phyloP scores from a whole-genome alignment of 768 basidiomycete species.

The Termitomyces titanicus region DNA sequence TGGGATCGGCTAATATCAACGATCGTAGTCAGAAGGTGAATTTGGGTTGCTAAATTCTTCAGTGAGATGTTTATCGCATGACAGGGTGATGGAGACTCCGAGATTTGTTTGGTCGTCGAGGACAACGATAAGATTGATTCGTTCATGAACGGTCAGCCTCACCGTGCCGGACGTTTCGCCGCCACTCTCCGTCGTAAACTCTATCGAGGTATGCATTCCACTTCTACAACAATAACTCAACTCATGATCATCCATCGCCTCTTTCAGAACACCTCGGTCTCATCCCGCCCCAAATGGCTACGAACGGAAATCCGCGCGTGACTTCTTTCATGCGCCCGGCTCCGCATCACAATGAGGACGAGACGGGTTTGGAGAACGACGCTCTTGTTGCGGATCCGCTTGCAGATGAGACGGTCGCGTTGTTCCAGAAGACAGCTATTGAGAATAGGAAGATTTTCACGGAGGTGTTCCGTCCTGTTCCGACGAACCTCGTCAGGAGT shows the following conservation, averaged over 20 bases:
- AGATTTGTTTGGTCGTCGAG: constrained; percentile 91
- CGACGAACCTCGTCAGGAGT: constrained; percentile 74
- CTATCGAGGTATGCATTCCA: constrained; percentile 56
- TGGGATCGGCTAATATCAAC: constrained; percentile 93
- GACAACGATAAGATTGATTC: constrained; percentile 75
- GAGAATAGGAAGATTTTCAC: constrained; percentile 84
- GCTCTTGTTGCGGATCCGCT: constrained; percentile 75
- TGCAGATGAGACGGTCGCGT: constrained; percentile 46
- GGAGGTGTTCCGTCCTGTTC: constrained; percentile 83
- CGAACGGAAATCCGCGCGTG: constrained; percentile 27
- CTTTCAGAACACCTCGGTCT: constrained; percentile 81
- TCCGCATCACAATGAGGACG: constrained; percentile 66
- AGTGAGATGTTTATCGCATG: constrained; percentile 1
- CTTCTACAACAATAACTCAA: too few species aligned
- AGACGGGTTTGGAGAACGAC: constrained; percentile 57
- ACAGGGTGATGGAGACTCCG: constrained; percentile 90
- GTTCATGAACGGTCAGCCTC: constrained; percentile 75
- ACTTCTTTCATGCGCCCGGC: constrained; percentile 78
- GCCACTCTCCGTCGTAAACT: constrained; percentile 78
- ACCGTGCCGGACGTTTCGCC: constrained; percentile 76
- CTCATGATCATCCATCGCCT: constrained; percentile 3
- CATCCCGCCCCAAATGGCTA: constrained; percentile 64
- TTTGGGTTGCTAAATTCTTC: background rate
- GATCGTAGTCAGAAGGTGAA: constrained; percentile 77
- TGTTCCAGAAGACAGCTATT: constrained; percentile 71